Evolutionary conservation across 495 filamentous ascomycete genomes (phyloP), one percentile per base, ranked within the genome.

Genomic region (Delitschia confertaspora): DNA sequence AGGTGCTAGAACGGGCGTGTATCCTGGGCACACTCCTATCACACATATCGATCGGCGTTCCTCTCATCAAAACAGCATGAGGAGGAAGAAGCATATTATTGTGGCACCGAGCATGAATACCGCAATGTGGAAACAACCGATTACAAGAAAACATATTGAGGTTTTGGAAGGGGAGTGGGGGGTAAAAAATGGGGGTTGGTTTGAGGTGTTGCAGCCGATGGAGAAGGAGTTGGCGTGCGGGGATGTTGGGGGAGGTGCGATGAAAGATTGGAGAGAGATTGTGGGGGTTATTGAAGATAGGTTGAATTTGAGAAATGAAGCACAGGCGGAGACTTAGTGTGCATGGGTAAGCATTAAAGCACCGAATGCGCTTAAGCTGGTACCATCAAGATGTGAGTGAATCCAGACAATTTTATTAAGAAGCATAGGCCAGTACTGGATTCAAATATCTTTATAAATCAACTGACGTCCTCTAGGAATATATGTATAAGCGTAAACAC

Each of bases 41-140:
- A 18, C 8, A 9, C 8, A 9, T 8, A 36, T 16, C 22, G 42
- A 18, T 14, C 34, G 36, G 18, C n/a, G n/a, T n/a, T n/a, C n/a
- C n/a, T n/a, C n/a, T n/a, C n/a, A n/a, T n/a, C n/a, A n/a, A n/a
- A 66, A 60, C 54, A n/a, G n/a, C n/a, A n/a, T 30, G 14, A 17
- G 8, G 14, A 42, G 42, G 31, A 41, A 24, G 32, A 78, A 75
- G 59, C 58, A 60, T 21, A 80, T 85, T 36, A 29, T 82, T 3
- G 79, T 83, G 0, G 82, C 72, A n/a, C 82, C 78, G 30, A 75
- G 79, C 10, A 88, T 93, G 85, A 89, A 93, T 65, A 85, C 79
- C n/a, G 78, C 77, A 2, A 93, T 93, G 89, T 94, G 81, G 81
- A 67, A 68, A 38, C 83, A 95, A 63, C 88, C 88, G 13, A 63